A percentile compares a stretch with the other conserved stretches of the same genome.
Evolutionary conservation across 352 stramenopile species (phyloP).

Genomic region (Phytophthora capsici): DNA sequence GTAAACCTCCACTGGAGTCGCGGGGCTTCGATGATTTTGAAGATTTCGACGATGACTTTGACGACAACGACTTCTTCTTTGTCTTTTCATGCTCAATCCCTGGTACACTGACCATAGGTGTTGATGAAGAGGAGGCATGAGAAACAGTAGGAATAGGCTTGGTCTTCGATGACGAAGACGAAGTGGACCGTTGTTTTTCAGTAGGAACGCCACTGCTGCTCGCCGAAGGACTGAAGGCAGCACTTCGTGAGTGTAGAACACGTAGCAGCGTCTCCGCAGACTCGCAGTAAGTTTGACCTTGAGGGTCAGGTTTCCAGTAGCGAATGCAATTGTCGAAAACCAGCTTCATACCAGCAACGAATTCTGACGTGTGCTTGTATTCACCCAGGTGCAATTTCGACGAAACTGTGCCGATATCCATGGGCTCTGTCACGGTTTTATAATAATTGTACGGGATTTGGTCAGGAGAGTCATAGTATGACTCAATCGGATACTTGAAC

Average conservation of each 20-base stretch:
- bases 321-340: constrained; percentile 88
- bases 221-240: constrained; percentile 42
- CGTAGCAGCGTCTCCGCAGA: constrained; percentile 67
- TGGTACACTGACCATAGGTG: constrained; percentile 8
- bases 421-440: constrained; percentile 77
- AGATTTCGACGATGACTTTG: constrained; percentile 45
- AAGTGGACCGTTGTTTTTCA: constrained; percentile 51
- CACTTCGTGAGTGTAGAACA: constrained; percentile 57
- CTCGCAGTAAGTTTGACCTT: constrained; percentile 83
- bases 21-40: constrained; percentile 46
- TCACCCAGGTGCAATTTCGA: constrained; percentile 68
- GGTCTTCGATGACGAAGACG: constrained; percentile 36
- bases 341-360: constrained; percentile 71
- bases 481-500: constrained; percentile 89
- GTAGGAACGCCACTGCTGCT: constrained; percentile 37
- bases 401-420: constrained; percentile 86
- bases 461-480: constrained; percentile 85
- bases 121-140: constrained; percentile 15
- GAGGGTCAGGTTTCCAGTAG: constrained; percentile 80
- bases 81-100: constrained; percentile 33
- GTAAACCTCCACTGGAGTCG: constrained; percentile 46
- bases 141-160: constrained; percentile 24
- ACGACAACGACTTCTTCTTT: constrained; percentile 45
- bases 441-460: constrained; percentile 88
- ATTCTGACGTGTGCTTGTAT: constrained; percentile 66